These are phyloP conservation scores for Solanum sejunctum DNA, from an alignment of 257 asterid genomes.

Conservation along the genomic window DNA sequence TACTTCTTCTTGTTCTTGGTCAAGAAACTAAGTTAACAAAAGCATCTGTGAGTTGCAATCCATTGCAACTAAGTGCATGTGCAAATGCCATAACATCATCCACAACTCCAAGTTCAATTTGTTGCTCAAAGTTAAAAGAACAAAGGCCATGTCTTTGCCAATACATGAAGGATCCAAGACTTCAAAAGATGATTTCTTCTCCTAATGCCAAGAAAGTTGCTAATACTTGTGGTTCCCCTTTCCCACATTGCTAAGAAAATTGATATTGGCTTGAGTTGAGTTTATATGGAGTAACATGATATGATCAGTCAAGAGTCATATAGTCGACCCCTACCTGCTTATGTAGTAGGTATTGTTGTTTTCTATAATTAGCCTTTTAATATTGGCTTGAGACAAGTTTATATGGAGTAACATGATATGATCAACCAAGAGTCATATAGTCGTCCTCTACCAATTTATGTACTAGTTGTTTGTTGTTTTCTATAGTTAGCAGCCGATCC, in stretches of 20 bases:
- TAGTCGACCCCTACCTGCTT: background rate
- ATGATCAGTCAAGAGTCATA: background rate
- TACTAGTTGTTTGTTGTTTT: background rate
- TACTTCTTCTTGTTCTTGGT: conserved; percentile 18
- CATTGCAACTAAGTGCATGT: conserved; percentile 72
- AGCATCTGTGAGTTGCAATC: conserved; percentile 54
- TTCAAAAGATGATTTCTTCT: conserved; percentile 63
- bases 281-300: background rate
- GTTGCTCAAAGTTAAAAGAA: conserved; percentile 59
- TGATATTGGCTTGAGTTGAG: background rate
- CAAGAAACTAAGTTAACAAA: conserved; percentile 20
- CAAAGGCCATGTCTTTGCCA: conserved; percentile 76
- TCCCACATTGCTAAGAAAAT: conserved; percentile 45
- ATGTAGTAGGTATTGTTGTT: background rate
- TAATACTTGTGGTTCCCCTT: conserved; percentile 58
- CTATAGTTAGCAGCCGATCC: background rate
- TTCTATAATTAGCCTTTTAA: background rate
- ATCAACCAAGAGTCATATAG: background rate
- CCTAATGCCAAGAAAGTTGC: conserved; percentile 82
- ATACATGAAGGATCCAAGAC: conserved; percentile 64
- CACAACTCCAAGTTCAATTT: conserved; percentile 27
- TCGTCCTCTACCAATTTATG: too few relatives aligned
- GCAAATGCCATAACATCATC: conserved; percentile 61
- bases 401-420: background rate
- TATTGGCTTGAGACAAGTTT: background rate